Base-by-base conservation (phyloP, 352 stramenopile species). In the Phytophthora brassicae region DNA sequence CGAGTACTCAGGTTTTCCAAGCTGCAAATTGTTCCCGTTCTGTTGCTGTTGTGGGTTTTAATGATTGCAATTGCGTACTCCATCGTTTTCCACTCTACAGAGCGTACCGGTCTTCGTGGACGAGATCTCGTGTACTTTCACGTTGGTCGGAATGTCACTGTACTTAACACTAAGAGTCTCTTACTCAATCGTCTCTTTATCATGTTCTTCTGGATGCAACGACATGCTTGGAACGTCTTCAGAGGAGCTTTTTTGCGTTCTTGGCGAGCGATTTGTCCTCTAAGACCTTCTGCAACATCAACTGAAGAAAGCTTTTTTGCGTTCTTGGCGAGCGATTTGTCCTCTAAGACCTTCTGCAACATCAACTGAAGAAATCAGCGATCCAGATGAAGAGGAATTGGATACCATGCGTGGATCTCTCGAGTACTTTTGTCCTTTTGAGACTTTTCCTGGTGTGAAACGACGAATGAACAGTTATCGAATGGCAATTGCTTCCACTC, bases 161-260 rank as follows among this genome's bases (percentile, higher is more conserved):
- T 61, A 9, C 26, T 81, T 12, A 52, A 54, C 26, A 81, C 73
- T 6, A 77, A 81, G 60, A 77, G 44, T 16, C 33, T 83, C 17
- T 58, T 85, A 24, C 38, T 83, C 28, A 80, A 77, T 28, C 73
- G 71, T 0, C 17, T 83, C 33, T 68, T 85, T 41, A 85, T 68
- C 14, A 63, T 83, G 42, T 51, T 78, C 8, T 56, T 83, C 11
- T 86, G 71, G 76, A 74, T 64, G 41, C 63, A 62, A 16, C 68
- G 73, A 1, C 51, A 84, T 13, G 55, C 66, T 14, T 83, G 64
- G 61, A 70, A 77, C 9, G 48, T 78, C 20, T 58, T 56, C 2
- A 52, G 12, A 29, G 67, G 69, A 50, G 41, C 60, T 5, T 49
- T 64, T n/a, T 45, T 26, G 17, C 53, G 41, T n/a, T 64, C 20